Evolutionary conservation across 148 eudicot genomes (phyloP), one percentile per base, ranked within the genome.

Genomic region (Arctostaphylos glauca): DNA sequence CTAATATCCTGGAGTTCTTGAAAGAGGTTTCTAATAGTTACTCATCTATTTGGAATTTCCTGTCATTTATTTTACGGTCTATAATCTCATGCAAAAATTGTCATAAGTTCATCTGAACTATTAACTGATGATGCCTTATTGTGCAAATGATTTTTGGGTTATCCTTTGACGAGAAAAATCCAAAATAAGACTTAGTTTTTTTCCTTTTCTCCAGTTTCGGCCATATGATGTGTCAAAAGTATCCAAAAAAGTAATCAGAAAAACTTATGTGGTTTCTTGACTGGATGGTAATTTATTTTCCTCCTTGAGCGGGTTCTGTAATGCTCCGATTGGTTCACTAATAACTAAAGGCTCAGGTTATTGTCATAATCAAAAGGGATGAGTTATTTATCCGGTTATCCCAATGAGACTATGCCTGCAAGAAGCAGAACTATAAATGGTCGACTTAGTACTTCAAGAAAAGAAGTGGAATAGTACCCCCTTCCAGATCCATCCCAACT

Each of bases 1-100:
- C 98, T 38, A 87, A 92, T 87, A 91, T 97, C 94, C 87, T 93
- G 70, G 85, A 91, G 83, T 90, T 82, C 90, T 88, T 97, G 71
- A 94, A 90, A 87, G 96, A 97, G 99, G 99, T 97, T 82, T 74
- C 80, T 84, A 52, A 44, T 72, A 47, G 13, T 15, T 14, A 21
- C 52, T 62, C 74, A 5, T 60, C 13, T 38, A 47, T 78, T 80
- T 52, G 9, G 43, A 74, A 38, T 25, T 56, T 70, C 19, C 66
- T 10, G 56, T 83, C 46, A 41, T 41, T 16, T 67, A 21, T 60
- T 68, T 52, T 15, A 72, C 49, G 54, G 43, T 76, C 48, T 49
- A 48, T 25, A 43, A 53, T 76, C 73, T 53, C 31, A 31, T n/a
- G 13, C 21, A 41, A 54, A 25, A 50, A 9, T 21, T 66, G 12